A percentile compares a stretch with the other conserved stretches of the same genome.
These are phyloP conservation scores for Gryganskiella cystojenkinii DNA, from an alignment of 192 early-diverging fungal genomes.

Conservation along the genomic window DNA sequence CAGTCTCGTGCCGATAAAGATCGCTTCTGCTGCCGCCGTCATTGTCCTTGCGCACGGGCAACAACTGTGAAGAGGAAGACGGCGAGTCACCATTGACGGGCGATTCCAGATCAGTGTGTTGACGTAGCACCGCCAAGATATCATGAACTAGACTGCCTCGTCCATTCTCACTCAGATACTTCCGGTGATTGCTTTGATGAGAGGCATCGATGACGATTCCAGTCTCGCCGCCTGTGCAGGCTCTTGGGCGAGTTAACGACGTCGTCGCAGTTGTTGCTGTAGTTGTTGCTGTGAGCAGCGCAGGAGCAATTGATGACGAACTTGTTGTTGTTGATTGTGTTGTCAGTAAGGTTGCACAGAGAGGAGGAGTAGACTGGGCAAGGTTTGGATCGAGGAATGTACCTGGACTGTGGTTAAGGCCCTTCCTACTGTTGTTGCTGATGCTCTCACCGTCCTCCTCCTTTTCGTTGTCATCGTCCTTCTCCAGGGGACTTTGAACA, in stretches of 20 bases:
- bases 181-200: slow-evolving; percentile 11
- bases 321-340: background rate
- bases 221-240: background rate
- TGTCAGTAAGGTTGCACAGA: slow-evolving; percentile 14
- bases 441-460: background rate
- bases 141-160: slow-evolving; percentile 22
- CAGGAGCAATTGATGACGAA: slow-evolving; percentile 22
- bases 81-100: background rate
- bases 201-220: background rate
- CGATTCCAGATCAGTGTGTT: slow-evolving; percentile 25
- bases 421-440: background rate
- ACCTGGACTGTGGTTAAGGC: background rate
- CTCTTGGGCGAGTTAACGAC: background rate
- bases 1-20: no score
- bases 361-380: slow-evolving; percentile 15
- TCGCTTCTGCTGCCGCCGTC: background rate
- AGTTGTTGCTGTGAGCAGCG: slow-evolving; percentile 8
- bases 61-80: background rate
- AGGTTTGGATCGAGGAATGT: slow-evolving; percentile 16
- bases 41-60: no score
- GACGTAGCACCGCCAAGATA: slow-evolving; percentile 28
- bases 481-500: no score
- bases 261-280: background rate
- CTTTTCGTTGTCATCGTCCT: background rate
- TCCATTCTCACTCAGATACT: slow-evolving; percentile 33